Conservation (phyloP, 2,329 filamentous ascomycete genomes). For the Aspergillus transmontanensis region DNA sequence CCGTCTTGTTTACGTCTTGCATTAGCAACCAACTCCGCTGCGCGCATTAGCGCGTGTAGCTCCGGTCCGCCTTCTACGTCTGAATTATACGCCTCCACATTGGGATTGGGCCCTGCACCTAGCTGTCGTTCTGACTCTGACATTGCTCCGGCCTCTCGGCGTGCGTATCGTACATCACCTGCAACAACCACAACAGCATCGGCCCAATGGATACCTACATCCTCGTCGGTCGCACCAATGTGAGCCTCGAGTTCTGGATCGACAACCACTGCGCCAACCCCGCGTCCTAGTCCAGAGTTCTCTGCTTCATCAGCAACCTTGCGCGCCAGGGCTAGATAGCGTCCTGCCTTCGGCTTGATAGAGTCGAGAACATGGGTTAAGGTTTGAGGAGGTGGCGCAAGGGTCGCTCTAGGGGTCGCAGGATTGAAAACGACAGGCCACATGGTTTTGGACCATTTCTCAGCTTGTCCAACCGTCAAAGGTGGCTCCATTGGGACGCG, state of each 20-base stretch:
- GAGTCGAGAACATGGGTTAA: constrained; percentile 37
- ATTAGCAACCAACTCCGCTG: constrained; percentile 44
- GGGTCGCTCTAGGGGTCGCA: constrained; percentile 44
- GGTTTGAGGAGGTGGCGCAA: constrained; percentile 45
- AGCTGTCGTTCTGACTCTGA: constrained; percentile 26
- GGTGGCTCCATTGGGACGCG: constrained; percentile 47
- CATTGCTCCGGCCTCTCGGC: constrained; percentile 29
- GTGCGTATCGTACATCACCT: constrained; percentile 46
- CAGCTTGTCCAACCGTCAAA: constrained; percentile 42
- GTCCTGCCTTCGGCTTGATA: constrained; percentile 40
- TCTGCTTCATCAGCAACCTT: constrained; percentile 42
- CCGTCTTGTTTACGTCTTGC: constrained; percentile 38
- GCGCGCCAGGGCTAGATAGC: constrained; percentile 44
- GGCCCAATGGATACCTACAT: constrained; percentile 32
- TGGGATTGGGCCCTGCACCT: constrained; percentile 27
- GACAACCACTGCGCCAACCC: constrained; percentile 49
- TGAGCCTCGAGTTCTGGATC: constrained; percentile 41
- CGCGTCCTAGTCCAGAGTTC: constrained; percentile 39
- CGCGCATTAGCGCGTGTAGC: constrained; percentile 51
- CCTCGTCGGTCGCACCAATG: constrained; percentile 21
- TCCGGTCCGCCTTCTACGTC: constrained; percentile 47
- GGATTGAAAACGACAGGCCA: constrained; percentile 51
- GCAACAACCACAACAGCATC: constrained; percentile 47
- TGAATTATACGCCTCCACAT: constrained; percentile 27
- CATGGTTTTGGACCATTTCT: constrained; percentile 42